Evolutionary conservation across 805 yeast species (phyloP), one percentile per base, ranked within the genome.

Genomic region (Candida ulmi): DNA sequence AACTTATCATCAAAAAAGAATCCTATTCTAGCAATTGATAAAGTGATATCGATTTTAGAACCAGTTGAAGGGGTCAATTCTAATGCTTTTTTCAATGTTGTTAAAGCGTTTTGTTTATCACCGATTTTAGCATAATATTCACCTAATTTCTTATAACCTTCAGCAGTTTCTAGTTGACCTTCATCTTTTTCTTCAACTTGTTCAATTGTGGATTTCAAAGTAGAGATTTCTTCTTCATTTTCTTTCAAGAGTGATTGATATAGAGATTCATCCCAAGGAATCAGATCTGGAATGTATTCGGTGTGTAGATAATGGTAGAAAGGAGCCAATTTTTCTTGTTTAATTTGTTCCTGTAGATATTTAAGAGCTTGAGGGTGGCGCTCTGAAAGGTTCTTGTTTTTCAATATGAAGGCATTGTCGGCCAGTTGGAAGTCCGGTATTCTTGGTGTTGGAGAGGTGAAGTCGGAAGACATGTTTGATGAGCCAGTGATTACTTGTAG

Each of bases 41-140:
- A 72, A 43, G 78, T 67, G 37, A 88, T 74, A 59, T 93, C 99
- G 56, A 93, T 91, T 61, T 91, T 91, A 26, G 86, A 71, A 6
- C 98, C 98, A 0, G 95, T 77, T 23, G 91, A 81, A 30, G 91
- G 91, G 0, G 95, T 80, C 50, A 82, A 66, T 36, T 82, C 88
- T 43, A 80, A 69, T 2, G 95, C 88, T 54, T 80, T 83, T 43
- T 78, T 72, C 51, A 85, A 71, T 1, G 87, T 78, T 26, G 68
- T 63, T 31, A 75, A 64, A 8, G 95, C 91, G 50, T 83, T 81
- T 26, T 68, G 64, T 47, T 78, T 75, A 61, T 91, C 96, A 45
- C 96, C 91, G 52, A 88, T 85, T 44, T 71, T 69, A 11, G 96
- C 80, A 61, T 87, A 91, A 63, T 81, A 87, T 58, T 90, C 95